Evolutionary conservation across 805 yeast species (phyloP), one percentile per base, ranked within the genome.

Genomic region (Babjeviella inositovora): DNA sequence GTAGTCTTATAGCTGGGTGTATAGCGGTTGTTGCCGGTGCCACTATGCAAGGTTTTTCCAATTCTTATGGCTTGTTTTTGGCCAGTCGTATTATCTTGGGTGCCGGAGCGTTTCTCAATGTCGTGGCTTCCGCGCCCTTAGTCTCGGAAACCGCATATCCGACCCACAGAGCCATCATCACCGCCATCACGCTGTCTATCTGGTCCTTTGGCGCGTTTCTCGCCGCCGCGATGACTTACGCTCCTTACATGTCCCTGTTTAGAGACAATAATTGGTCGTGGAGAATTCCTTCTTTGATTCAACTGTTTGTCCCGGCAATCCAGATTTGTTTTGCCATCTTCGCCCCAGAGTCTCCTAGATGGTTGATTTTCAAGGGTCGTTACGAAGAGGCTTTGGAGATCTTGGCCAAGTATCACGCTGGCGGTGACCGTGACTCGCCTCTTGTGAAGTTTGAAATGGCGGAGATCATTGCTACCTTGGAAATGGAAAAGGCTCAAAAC

Each of bases 121-220:
- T 44, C 17, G 56, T 57, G 19, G 46, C 61, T 7, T 45, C 63
- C 12, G 67, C 71, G 9, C 31, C 63, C 7, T 43, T 62, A 35
- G 49, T 64, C 21, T 50, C 70, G 4, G 73, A 67, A 34, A 30
- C 62, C 11, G 41, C 70, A 2, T 64, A 45, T 33, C 72, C 72
- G 12, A 32, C 53, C 3, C 59, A 53, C 23, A 42, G 67, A 35
- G 44, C 47, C 18, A 39, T 47, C 16, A 32, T 47, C 20, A 57
- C 65, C 14, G 49, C 65, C n/a, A 41, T 54, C 26, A 64, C 52
- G 43, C 65, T 64, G 38, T 50, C 57, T 11, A 53, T 56, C 29
- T 62, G 68, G 70, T 62, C 57, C 32, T 34, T 61, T 18, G 72
- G 72, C 21, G 66, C 68, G n/a, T 37, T 62, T 26, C 37, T 64